Percentiles rank a stretch among this genome's conserved stretches.
phyloP scores from a whole-genome alignment of 2,329 filamentous ascomycete genomes.

The Xylariaceae sp. region DNA sequence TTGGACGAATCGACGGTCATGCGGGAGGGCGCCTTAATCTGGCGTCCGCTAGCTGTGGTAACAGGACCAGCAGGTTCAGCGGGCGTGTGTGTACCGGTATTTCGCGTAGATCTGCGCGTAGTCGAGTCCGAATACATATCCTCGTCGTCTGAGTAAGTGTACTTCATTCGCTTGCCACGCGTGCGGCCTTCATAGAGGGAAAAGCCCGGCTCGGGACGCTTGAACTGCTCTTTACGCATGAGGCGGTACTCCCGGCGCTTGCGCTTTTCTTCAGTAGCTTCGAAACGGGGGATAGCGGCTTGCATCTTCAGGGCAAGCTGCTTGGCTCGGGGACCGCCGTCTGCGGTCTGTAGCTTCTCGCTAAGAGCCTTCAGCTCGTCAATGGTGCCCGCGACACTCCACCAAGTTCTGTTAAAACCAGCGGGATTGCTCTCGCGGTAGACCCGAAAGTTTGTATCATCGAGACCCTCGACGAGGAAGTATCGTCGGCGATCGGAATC shows the following conservation, averaged over 20 bases:
- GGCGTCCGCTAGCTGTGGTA: slow-evolving; percentile 80
- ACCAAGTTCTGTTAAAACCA: slow-evolving; percentile 74
- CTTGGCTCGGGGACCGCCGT: slow-evolving; percentile 76
- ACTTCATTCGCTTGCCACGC: slow-evolving; percentile 90
- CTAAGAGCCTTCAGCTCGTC: slow-evolving; percentile 74
- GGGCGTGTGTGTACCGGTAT: slow-evolving; percentile 68
- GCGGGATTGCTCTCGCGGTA: slow-evolving; percentile 90
- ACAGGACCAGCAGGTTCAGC: slow-evolving; percentile 57
- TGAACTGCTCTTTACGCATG: slow-evolving; percentile 79
- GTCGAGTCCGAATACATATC: slow-evolving; percentile 62
- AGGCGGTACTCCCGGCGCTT: slow-evolving; percentile 87
- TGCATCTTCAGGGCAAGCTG: slow-evolving; percentile 72
- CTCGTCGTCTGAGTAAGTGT: slow-evolving; percentile 90
- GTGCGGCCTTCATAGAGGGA: slow-evolving; percentile 95
- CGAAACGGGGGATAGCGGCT: slow-evolving; percentile 79
- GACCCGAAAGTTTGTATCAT: slow-evolving; percentile 89
- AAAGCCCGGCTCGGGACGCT: slow-evolving; percentile 80
- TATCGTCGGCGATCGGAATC: slow-evolving; percentile 90
- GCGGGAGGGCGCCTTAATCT: slow-evolving; percentile 65
- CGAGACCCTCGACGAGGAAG: slow-evolving; percentile 86
- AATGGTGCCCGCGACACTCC: slow-evolving; percentile 85
- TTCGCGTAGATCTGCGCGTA: slow-evolving; percentile 63
- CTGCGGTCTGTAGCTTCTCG: slow-evolving; percentile 67
- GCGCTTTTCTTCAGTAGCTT: slow-evolving; percentile 94
- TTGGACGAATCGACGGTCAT: slow-evolving; percentile 56